Base-by-base conservation (phyloP, 78 protist species). In the Dictyostelium citrinum region DNA sequence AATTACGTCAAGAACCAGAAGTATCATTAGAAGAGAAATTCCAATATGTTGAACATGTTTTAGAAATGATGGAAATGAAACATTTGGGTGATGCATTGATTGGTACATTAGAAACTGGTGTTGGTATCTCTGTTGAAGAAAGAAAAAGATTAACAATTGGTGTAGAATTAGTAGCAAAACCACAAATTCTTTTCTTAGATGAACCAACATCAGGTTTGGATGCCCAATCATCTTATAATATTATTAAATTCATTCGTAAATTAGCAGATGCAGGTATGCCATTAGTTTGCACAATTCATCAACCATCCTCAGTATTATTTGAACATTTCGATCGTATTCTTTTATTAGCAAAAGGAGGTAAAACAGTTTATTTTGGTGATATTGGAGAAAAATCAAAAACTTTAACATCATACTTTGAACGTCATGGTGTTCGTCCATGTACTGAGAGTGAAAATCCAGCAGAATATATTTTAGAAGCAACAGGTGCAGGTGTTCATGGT, bases 91-190 rank as follows among this genome's bases (percentile, higher is more conserved):
- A 93, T 61, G 90, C 96, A 27, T 37, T 91, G 3, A 88, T 93
- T 60, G 95, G 95, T 27, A 49, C 31, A 67, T 83, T 75, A 12
- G 96, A 93, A 33, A 84, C 39, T 45, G 95, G 88, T 51, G 93
- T 88, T 49, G 93, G 93, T 80, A 78, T 88, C 8, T 88, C 93
- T 12, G 85, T 88, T 35, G 93, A 88, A 61, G 90, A 90, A 75
- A 29, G 95, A 35, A 95, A 95, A 55, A 61, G 96, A 58, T 37
- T 95, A 27, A 91, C 95, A 9, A 91, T 90, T 60, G 96, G 96
- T 31, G 17, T 93, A 7, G 96, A 95, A 37, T 77, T 93, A 1
- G 96, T 93, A 3, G 96, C 96, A 35, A 90, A 91, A 16, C 91
- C 96, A 39, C 92, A 80, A 55, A 72, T 91, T 71, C 58, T 75